Percentiles rank a stretch among this genome's conserved stretches.
phyloP scores from a whole-genome alignment of 768 basidiomycete species.

The Tephrocybe sp. region DNA sequence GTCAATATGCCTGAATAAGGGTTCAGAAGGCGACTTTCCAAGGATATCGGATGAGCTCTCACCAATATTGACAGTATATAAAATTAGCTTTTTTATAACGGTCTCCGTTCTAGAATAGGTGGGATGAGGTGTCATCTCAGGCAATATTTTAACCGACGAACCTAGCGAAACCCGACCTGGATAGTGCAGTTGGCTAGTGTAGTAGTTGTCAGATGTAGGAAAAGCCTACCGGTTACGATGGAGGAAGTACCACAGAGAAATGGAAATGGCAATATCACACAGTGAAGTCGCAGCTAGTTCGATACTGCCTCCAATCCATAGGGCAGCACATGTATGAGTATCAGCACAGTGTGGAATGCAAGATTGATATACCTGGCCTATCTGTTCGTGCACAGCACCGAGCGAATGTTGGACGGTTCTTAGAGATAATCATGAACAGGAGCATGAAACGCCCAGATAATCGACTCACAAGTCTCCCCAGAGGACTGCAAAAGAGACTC shows the following conservation, averaged over 20 bases:
- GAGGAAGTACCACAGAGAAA: slow-evolving; percentile 9
- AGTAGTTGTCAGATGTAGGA: not conserved
- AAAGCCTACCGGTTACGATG: slow-evolving; percentile 6
- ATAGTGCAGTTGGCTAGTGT: not conserved
- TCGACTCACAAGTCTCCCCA: slow-evolving; percentile 11
- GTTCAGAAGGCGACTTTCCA: not conserved
- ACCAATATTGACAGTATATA: slow-evolving; percentile 15
- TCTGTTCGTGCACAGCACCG: slow-evolving; percentile 8
- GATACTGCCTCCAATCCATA: slow-evolving; percentile 11
- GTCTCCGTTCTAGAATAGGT: slow-evolving; percentile 4
- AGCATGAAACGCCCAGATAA: not conserved
- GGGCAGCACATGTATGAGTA: not conserved
- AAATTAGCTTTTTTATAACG: slow-evolving; percentile 10
- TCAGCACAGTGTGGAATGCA: not conserved
- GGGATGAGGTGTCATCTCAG: not conserved
- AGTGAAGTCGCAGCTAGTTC: slow-evolving; percentile 12
- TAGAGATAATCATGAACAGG: not conserved
- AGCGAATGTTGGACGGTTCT: slow-evolving; percentile 7
- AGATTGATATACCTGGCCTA: slow-evolving; percentile 7
- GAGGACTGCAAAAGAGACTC: slow-evolving; percentile 1
- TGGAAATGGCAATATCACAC: slow-evolving; percentile 11
- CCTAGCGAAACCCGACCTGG: slow-evolving; percentile 12
- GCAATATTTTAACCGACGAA: not conserved
- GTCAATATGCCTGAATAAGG: slow-evolving; percentile 4
- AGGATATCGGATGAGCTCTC: not conserved